Evolutionary conservation across 345 rosid species (phyloP), one percentile per base, ranked within the genome.

Genomic region (Moricandia arvensis): DNA sequence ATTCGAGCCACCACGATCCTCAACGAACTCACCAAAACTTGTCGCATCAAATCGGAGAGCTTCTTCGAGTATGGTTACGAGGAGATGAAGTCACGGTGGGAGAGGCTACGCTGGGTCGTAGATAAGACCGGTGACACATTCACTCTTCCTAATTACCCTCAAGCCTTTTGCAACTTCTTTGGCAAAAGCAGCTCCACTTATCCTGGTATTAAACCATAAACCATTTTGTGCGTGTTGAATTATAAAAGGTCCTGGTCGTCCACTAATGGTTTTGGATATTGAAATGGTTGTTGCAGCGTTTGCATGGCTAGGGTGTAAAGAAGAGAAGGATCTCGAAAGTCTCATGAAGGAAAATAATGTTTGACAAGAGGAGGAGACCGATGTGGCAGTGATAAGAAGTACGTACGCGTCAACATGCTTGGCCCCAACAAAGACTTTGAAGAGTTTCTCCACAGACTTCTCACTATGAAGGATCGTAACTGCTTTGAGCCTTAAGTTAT

Each of bases 291-390:
- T 1, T 53, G 27, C 83, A 93, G 98, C 87, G 10, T 93, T 91
- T 77, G 96, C 93, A 21, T 91, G 97, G 97, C 16, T 93, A 79
- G 81, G 84, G 64, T 78, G 85, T 85, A 80, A 88, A 72, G 89
- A 85, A 24, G 83, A 72, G 2, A 33, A 16, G 59, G 87, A 90
- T 75, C 69, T 74, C 4, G 90, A 57, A 67, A 63, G 77, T 8
- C 65, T 88, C 16, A 34, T 91, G 13, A 80, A 72, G 54, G 84
- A n/a, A 10, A 75, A 80, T 7, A 87, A 83, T 63, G 79, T 93
- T 17, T 83, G 63, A 57, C 80, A 15, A 88, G 96, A 68, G 79
- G 86, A 1, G 98, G 98, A 1, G 67, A 58, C 12, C 45, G 75
- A 8, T 93, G 85, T 51, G 98, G 94, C 13, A 77, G 59, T 26